Base-by-base conservation (phyloP, 2,329 filamentous ascomycete species). In the Ceratocystis papillata region DNA sequence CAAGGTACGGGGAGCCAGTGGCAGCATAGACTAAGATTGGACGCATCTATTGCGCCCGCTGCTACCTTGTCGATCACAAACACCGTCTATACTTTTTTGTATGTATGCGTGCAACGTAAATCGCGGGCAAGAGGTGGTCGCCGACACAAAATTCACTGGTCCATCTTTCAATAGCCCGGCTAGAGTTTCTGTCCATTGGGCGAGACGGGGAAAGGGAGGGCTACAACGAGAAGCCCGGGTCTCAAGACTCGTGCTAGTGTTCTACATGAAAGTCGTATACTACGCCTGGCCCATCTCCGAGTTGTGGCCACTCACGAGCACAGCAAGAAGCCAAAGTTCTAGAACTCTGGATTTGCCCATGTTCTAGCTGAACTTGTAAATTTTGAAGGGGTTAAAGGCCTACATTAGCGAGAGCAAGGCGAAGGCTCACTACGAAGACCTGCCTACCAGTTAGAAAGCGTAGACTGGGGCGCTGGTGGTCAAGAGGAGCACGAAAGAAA, bases 341-440 rank as follows among this genome's bases (percentile, higher is more conserved):
- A 57, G 53, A 57, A 57, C 53, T 17, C 15, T 33, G 5, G 53
- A 33, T 8, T 8, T 17, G 10, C 25, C 30, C 22, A 30, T 28
- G 8, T 28, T 57, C 22, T 20, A 57, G 22, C 53, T 57, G 22
- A 57, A 57, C 5, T 6, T 22, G 22, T 28, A 33, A 30, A 33
- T 28, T 28, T 15, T 33, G 53, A 30, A 57, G 53, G 53, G 53
- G 53, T 57, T 57, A 57, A 57, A 57, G 7, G 30, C 53, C 53
- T 28, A 30, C 53, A 57, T 57, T 57, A 57, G 53, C 53, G 53
- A 57, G 28, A 30, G 28, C 15, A 22, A 57, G 53, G 22, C 53
- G 22, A 33, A 17, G 53, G 10, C 53, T 57, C 25, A 57, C 6
- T 15, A 33, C 3, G 1, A 15, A 57, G 30, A 30, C 6, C 8